Evolutionary conservation across 164 flowering plant genomes (phyloP), one percentile per base, ranked within the genome.

Genomic region (Amborella trichopoda): DNA sequence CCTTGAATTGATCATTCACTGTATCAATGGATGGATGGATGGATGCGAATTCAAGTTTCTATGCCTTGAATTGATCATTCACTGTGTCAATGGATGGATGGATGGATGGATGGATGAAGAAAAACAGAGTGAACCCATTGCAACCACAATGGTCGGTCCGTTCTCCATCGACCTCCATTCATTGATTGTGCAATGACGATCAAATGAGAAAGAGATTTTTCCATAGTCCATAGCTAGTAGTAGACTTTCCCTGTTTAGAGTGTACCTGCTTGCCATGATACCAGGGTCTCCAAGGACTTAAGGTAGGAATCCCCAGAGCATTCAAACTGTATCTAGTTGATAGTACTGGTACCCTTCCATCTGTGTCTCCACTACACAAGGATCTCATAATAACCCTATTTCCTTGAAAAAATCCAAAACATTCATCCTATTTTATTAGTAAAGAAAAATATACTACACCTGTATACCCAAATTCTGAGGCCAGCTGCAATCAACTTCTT

Each of bases 291-390:
- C 99, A 93, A 21, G 89, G 42, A 40, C 52, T 68, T 11, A 67
- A 68, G 49, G 77, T 77, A 3, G 81, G 77, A 13, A 93, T 64
- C 14, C 74, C 82, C 21, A 93, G 59, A 53, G 78, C 40, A 28
- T 53, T 68, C 55, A 93, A 55, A 65, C 91, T 74, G 58, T 87
- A 93, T 57, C 91, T 68, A 13, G 99, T 93, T 27, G 96, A 68
- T 53, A 81, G 26, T 3, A 88, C 91, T 9, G 99, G 96, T 38
- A 93, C 95, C 70, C 95, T 78, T 60, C 95, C 95, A 72, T 93
- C 99, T 26, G 94, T 83, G 58, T 93, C 99, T 16, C 99, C 99
- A 71, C 99, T 91, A 78, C 56, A 1, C 24, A 27, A n/a, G n/a
- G n/a, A n/a, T n/a, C n/a, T n/a, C n/a, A n/a, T n/a, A n/a, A n/a